Percentiles rank a stretch among this genome's conserved stretches.
These are phyloP conservation scores for Tremella mesenterica DNA, from an alignment of 768 basidiomycete genomes.

Conservation along the genomic window DNA sequence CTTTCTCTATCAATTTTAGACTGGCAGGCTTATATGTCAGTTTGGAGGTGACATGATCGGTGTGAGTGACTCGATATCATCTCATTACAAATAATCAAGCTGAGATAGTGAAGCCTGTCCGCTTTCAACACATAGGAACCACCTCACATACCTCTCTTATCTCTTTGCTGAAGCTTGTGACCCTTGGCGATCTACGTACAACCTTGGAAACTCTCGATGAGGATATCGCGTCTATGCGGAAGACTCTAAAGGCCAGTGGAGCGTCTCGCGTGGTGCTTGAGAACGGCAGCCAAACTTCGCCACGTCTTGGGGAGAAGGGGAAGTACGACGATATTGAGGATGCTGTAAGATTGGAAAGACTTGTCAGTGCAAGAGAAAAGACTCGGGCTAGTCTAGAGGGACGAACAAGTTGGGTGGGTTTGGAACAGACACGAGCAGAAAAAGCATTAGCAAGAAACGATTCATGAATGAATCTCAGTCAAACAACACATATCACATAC, in stretches of 20 bases:
- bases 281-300: neutral
- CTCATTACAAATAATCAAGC: neutral
- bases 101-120: constrained; percentile 28
- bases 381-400: constrained; percentile 24
- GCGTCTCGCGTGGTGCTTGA: neutral
- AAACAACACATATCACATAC: too few species aligned
- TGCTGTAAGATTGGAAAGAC: constrained; percentile 21
- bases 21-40: constrained; percentile 8
- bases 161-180: constrained; percentile 11
- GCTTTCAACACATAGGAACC: constrained; percentile 36
- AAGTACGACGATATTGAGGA: constrained; percentile 30
- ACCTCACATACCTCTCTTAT: constrained; percentile 27
- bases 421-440: constrained; percentile 12
- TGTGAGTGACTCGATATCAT: constrained; percentile 12
- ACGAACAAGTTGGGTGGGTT: constrained; percentile 16
- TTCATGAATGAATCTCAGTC: too few species aligned
- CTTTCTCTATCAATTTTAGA: neutral
- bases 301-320: neutral
- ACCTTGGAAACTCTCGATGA: constrained; percentile 24
- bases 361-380: constrained; percentile 27
- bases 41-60: constrained; percentile 40
- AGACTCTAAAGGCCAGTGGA: constrained; percentile 11
- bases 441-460: too few species aligned
- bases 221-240: constrained; percentile 21
- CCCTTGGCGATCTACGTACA: constrained; percentile 19